Percentiles rank a stretch among this genome's conserved stretches.
phyloP scores from a whole-genome alignment of 768 basidiomycete genomes.

The Boletus pseudo-olivaceus region DNA sequence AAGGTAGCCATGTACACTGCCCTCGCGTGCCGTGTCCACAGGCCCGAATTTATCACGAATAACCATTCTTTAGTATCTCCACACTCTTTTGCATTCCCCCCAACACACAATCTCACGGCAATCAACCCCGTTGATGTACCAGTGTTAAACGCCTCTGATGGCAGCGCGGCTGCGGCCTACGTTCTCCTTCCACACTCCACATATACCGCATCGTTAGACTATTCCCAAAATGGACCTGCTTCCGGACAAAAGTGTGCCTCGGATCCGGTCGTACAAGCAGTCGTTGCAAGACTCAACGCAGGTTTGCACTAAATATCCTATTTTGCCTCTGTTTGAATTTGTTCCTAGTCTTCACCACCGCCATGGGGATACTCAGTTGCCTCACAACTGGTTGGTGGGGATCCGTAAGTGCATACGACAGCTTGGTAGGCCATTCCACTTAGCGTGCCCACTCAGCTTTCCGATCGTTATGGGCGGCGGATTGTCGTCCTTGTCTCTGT shows the following conservation, averaged over 20 bases:
- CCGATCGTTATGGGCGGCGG: conserved; percentile 75
- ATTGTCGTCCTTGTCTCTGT: conserved; percentile 58
- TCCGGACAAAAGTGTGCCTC: conserved; percentile 44
- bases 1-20: conserved; percentile 71
- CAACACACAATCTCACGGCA: neutral
- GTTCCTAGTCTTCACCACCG: conserved; percentile 54
- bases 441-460: conserved; percentile 44
- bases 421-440: neutral
- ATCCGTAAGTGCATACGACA: conserved; percentile 46
- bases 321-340: neutral
- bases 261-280: conserved; percentile 73
- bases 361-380: conserved; percentile 70
- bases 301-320: conserved; percentile 36
- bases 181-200: conserved; percentile 3
- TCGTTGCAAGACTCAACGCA: conserved; percentile 61
- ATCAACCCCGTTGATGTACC: neutral
- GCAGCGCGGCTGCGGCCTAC: neutral
- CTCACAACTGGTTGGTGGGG: conserved; percentile 88
- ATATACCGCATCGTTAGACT: neutral
- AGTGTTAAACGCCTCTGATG: neutral
- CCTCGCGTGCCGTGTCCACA: conserved; percentile 66
- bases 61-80: neutral
- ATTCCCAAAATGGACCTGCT: neutral
- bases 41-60: conserved; percentile 45
- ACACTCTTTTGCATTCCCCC: neutral